These are phyloP conservation scores for Raphanus hybrid DNA, from an alignment of 441 rosid species.

Conservation along the genomic window DNA sequence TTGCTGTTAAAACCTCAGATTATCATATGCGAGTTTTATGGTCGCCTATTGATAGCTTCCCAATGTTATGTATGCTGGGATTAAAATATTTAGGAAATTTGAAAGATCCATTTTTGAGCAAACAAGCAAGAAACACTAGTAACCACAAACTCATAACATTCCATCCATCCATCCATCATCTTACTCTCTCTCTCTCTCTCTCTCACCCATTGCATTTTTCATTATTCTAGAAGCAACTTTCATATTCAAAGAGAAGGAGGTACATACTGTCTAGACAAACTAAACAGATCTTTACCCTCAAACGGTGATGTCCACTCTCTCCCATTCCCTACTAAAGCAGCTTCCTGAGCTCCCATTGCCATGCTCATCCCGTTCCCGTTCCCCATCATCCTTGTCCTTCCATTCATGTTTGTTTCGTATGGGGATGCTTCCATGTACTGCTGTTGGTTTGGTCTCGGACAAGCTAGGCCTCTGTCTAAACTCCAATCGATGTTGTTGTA, in stretches of 20 bases:
- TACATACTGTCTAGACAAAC: conserved; percentile 84
- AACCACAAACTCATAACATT: conserved; percentile 35
- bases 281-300: conserved; percentile 87
- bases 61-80: not conserved
- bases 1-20: not conserved
- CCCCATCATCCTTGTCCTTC: conserved; percentile 48
- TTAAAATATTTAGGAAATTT: conserved; percentile 28
- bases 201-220: conserved; percentile 6
- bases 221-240: conserved; percentile 18
- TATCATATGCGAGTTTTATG: too few relatives aligned
- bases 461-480: conserved; percentile 61
- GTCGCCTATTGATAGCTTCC: not conserved
- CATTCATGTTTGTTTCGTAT: conserved; percentile 50
- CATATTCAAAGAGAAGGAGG: conserved; percentile 39
- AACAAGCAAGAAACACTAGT: conserved; percentile 32
- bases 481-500: conserved; percentile 91
- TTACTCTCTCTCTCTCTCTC: conserved; percentile 18
- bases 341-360: conserved; percentile 49
- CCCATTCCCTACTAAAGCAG: conserved; percentile 50
- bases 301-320: conserved; percentile 95
- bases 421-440: conserved; percentile 44
- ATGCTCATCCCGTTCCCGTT: conserved; percentile 41
- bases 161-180: conserved; percentile 32
- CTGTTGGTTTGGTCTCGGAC: conserved; percentile 54
- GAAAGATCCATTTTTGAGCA: conserved; percentile 23